Conservation (phyloP, 108 stramenopile genomes). For the Bacterosira constricta region DNA sequence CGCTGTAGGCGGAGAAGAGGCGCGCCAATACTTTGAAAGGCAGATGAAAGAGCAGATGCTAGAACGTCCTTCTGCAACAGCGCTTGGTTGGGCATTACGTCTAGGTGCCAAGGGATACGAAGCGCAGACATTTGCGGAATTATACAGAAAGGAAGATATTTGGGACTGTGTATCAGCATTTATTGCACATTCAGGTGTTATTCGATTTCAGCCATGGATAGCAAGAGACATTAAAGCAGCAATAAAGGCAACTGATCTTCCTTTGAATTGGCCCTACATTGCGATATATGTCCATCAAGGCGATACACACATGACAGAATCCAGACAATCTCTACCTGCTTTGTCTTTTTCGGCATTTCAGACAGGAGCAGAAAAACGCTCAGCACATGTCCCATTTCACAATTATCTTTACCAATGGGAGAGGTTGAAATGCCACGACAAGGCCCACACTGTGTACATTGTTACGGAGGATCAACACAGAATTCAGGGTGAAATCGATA, state of each 20-base stretch:
- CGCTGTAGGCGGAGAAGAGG: not conserved
- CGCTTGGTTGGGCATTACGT: conserved; percentile 2
- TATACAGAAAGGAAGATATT: too few relatives aligned
- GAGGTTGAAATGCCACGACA: not conserved
- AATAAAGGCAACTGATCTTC: too few relatives aligned
- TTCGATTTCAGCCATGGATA: too few relatives aligned
- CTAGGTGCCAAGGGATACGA: conserved; percentile 9
- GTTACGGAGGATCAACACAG: conserved; percentile 6
- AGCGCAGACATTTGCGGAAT: conserved; percentile 3
- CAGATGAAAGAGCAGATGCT: conserved; percentile 6
- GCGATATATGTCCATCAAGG: too few relatives aligned
- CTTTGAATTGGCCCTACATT: too few relatives aligned
- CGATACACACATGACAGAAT: too few relatives aligned
- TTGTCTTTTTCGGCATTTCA: too few relatives aligned
- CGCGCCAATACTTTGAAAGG: not conserved
- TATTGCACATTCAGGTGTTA: too few relatives aligned
- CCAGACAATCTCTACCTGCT: too few relatives aligned
- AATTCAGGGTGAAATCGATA: conserved; percentile 10
- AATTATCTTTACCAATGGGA: conserved; percentile 5
- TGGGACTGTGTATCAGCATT: too few relatives aligned
- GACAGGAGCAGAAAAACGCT: too few relatives aligned
- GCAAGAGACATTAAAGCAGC: too few relatives aligned
- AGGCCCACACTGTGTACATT: conserved; percentile 7
- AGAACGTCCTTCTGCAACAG: not conserved
- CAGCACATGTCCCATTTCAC: conserved; percentile 22